A percentile compares a stretch with the other conserved stretches of the same genome.
phyloP scores from a whole-genome alignment of 2,329 filamentous ascomycete genomes.

The Talaromyces amestolkiae region DNA sequence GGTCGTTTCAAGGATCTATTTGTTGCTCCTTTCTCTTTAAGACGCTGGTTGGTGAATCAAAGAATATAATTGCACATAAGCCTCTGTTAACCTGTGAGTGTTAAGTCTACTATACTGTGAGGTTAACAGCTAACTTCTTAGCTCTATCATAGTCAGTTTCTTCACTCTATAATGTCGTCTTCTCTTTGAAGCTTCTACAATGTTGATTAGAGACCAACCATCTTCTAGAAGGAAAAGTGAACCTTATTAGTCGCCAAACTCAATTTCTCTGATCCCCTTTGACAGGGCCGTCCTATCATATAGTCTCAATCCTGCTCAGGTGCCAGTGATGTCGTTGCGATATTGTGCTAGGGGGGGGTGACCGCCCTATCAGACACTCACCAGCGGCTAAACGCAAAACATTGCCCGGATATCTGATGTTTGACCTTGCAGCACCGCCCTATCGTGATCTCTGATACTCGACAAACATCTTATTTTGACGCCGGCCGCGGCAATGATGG shows the following conservation, averaged over 20 bases:
- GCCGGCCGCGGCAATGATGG: background rate
- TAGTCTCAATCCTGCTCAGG: background rate
- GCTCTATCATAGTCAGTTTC: background rate
- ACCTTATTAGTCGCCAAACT: background rate
- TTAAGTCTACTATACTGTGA: background rate
- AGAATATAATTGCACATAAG: background rate
- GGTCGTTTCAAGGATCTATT: background rate
- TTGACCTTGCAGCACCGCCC: background rate
- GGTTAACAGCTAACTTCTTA: background rate
- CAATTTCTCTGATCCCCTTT: background rate
- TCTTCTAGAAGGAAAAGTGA: background rate
- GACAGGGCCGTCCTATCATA: background rate
- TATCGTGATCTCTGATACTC: constrained; percentile 1
- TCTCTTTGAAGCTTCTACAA: background rate
- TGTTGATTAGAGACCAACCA: background rate
- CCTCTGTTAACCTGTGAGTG: background rate
- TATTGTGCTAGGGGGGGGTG: background rate
- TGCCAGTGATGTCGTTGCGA: background rate
- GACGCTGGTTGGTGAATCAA: background rate
- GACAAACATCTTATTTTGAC: background rate
- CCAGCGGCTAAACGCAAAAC: constrained; percentile 5
- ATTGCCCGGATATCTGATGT: background rate
- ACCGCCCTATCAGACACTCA: background rate
- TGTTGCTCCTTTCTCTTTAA: background rate
- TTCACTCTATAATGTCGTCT: background rate